Percentiles rank a stretch among this genome's conserved stretches.
phyloP scores from a whole-genome alignment of 345 rosid species.

The Microthlaspi erraticum region DNA sequence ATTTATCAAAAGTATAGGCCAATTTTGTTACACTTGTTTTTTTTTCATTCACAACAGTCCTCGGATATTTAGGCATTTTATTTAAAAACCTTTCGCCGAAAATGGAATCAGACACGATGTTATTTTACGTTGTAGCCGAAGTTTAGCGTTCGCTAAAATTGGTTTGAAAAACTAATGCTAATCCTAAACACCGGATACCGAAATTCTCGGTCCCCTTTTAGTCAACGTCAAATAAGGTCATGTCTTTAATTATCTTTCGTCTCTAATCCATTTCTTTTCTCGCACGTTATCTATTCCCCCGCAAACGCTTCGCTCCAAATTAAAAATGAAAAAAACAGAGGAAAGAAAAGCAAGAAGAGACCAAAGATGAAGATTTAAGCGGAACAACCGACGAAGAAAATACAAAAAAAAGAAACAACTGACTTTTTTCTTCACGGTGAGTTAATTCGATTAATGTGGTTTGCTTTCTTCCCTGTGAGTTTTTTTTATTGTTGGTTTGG shows the following conservation, averaged over 20 bases:
- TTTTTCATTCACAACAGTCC: neutral
- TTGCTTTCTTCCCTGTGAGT: neutral
- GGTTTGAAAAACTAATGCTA: constrained; percentile 9
- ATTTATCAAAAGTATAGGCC: constrained; percentile 38
- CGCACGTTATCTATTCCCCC: constrained; percentile 30
- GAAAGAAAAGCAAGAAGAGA: neutral
- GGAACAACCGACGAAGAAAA: neutral
- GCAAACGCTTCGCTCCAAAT: neutral
- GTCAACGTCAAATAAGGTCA: constrained; percentile 10
- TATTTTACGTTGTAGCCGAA: constrained; percentile 2
- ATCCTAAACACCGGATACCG: constrained; percentile 18
- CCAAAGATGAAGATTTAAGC: neutral
- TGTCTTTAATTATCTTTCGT: constrained; percentile 3
- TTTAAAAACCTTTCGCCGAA: constrained; percentile 4
- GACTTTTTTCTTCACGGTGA: neutral
- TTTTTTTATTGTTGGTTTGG: neutral
- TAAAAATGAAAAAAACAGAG: neutral
- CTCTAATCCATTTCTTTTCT: constrained; percentile 17
- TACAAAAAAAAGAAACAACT: neutral
- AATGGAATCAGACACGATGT: constrained; percentile 9
- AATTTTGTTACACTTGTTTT: constrained; percentile 41
- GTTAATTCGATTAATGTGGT: neutral
- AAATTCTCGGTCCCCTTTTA: constrained; percentile 31
- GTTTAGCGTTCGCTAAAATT: constrained; percentile 24
- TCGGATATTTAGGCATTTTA: constrained; percentile 29